Base-by-base conservation (phyloP, 345 rosid species). In the Noccaea bulbosa region DNA sequence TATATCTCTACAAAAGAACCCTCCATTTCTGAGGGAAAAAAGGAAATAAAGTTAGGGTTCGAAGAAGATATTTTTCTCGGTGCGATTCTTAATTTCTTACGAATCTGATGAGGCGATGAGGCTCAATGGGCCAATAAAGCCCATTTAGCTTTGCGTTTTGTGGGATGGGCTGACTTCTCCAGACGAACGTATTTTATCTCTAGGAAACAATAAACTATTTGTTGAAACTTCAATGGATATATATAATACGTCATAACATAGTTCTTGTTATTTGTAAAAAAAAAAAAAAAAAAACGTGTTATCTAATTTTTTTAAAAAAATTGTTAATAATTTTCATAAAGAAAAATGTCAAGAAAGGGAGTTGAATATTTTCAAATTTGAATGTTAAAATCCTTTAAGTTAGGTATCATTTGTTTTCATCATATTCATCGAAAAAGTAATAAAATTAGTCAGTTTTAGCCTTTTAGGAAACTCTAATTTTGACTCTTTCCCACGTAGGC, bases 1-100 rank as follows among this genome's bases (percentile, higher is more conserved):
- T 35, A 8, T 34, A 4, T 22, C 37, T 41, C 46, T n/a, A 33
- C 41, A 17, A 6, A 58, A 2, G 11, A 72, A 54, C 20, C 8
- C 41, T 37, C 8, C 58, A 56, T 56, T 56, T 63, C 50, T 16
- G 57, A 11, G 71, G 63, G 22, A 20, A 20, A 20, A 20, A 8
- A 33, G 30, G 11, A 2, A 0, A 41, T 3, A 33, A 46, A 39
- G 14, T 46, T 75, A 75, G 79, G 79, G 79, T 55, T 75, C 70
- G 51, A 30, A 2, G 70, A 54, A 54, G 59, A 69, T 75, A 69
- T 62, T 69, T 60, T 17, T 45, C 47, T 50, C 20, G 14, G 11
- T 53, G 46, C 61, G 67, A 38, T 46, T 47, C 50, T 53, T 20
- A 20, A 20, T 20, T 20, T 20, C 22, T 20, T 40, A 32, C 52